Evolutionary conservation across 2,329 filamentous ascomycete species (phyloP).

Genomic region (Cladosporium sp.): DNA sequence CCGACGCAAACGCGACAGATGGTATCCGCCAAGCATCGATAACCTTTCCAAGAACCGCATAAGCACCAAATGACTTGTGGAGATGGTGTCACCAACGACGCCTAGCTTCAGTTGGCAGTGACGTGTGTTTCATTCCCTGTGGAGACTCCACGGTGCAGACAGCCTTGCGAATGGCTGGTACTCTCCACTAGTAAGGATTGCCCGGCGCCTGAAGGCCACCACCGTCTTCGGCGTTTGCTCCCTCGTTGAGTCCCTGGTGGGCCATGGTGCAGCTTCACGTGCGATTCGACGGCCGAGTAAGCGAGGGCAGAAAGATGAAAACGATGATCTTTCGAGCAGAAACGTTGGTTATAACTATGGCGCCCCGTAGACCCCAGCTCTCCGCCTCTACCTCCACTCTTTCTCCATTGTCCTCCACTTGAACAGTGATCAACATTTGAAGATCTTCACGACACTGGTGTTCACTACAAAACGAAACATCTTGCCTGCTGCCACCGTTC

Average conservation of each 20-base stretch:
- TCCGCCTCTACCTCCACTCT: neutral
- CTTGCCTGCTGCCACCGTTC: neutral
- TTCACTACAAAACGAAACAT: neutral
- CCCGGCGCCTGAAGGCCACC: neutral
- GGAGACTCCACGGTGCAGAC: neutral
- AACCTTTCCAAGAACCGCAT: slow-evolving; percentile 6
- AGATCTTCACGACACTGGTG: neutral
- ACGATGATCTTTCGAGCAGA: neutral
- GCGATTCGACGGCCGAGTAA: neutral
- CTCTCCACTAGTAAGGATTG: neutral
- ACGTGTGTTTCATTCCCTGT: neutral
- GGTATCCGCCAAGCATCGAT: slow-evolving; percentile 3
- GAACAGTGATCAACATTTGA: neutral
- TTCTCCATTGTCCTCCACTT: neutral
- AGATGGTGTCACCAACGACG: neutral
- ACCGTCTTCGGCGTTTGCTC: neutral
- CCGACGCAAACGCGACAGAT: neutral
- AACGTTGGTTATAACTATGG: neutral
- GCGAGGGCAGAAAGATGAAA: neutral
- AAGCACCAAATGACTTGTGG: slow-evolving; percentile 1
- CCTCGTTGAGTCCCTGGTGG: neutral
- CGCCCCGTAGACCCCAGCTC: neutral
- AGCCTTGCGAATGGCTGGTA: neutral
- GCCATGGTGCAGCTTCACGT: neutral
- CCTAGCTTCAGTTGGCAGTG: neutral